Conservation (phyloP, 805 yeast species). For the Myxozyma vanderwaltii region DNA sequence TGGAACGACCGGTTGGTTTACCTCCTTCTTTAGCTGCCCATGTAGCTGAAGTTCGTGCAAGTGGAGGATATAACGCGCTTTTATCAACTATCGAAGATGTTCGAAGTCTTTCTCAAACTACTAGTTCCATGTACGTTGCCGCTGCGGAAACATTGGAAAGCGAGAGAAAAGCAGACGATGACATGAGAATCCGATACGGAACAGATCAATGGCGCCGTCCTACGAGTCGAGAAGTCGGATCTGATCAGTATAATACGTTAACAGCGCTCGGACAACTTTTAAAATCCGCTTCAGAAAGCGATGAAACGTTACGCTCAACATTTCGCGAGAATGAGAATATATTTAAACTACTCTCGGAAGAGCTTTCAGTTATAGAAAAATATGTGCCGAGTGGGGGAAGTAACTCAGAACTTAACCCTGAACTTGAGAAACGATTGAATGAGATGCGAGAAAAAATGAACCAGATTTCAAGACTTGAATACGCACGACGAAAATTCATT, state of each 20-base stretch:
- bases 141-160: conserved; percentile 48
- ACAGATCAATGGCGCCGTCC: conserved; percentile 56
- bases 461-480: conserved; percentile 33
- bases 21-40: conserved; percentile 62
- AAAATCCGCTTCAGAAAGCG: conserved; percentile 63
- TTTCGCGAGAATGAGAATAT: conserved; percentile 53
- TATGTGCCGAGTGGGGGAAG: conserved; percentile 42
- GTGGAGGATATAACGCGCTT: conserved; percentile 56
- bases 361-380: conserved; percentile 39
- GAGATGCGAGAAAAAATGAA: conserved; percentile 37
- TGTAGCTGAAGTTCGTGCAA: conserved; percentile 53
- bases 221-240: conserved; percentile 51
- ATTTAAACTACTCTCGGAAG: conserved; percentile 50
- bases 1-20: conserved; percentile 56
- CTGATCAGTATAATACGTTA: conserved; percentile 47
- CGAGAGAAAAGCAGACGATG: conserved; percentile 60
- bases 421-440: conserved; percentile 43
- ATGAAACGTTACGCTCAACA: conserved; percentile 52
- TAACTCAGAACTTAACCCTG: conserved; percentile 39
- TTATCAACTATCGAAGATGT: conserved; percentile 52
- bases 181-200: conserved; percentile 56
- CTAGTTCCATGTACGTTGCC: conserved; percentile 9
- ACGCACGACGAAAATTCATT: conserved; percentile 35
- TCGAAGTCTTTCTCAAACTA: conserved; percentile 44
- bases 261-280: conserved; percentile 53